Evolutionary conservation across 371 early-diverging fungal species (phyloP).

Genomic region (Mucor indicus): DNA sequence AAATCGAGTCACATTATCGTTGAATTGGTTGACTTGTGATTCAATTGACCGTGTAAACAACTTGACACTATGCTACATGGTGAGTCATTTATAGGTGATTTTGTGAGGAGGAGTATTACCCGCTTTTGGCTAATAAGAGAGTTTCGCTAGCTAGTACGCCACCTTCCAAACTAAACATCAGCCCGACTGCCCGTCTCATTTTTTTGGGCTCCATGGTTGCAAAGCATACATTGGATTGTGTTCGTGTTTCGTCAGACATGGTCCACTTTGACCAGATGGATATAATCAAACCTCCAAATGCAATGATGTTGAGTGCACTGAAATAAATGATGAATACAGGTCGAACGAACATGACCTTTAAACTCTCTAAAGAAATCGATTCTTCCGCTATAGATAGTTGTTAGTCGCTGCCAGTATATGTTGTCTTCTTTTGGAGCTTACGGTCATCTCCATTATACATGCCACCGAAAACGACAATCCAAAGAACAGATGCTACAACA

Average conservation of each 20-base stretch:
- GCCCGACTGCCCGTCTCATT: slow-evolving; percentile 54
- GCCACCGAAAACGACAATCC: slow-evolving; percentile 69
- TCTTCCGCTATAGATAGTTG: slow-evolving; percentile 49
- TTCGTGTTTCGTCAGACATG: slow-evolving; percentile 38
- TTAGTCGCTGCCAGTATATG: too few relatives aligned
- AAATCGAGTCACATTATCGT: slow-evolving; percentile 55
- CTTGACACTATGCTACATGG: slow-evolving; percentile 56
- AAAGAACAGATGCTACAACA: slow-evolving; percentile 60
- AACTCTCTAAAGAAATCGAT: slow-evolving; percentile 51
- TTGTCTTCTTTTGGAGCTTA: slow-evolving; percentile 35
- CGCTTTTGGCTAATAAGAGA: slow-evolving; percentile 62
- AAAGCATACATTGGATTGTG: slow-evolving; percentile 31
- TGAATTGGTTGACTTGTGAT: slow-evolving; percentile 59
- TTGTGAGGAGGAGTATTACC: too few relatives aligned
- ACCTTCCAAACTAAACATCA: slow-evolving; percentile 62
- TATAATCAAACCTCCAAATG: slow-evolving; percentile 48
- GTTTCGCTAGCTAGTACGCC: slow-evolving; percentile 67
- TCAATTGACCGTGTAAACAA: slow-evolving; percentile 52
- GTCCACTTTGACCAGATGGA: slow-evolving; percentile 62
- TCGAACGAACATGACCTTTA: slow-evolving; percentile 56
- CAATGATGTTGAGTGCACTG: slow-evolving; percentile 55
- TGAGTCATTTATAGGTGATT: too few relatives aligned
- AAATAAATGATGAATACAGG: slow-evolving; percentile 68
- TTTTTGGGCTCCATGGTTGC: slow-evolving; percentile 36
- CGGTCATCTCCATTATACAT: slow-evolving; percentile 61